Conservation (phyloP, 208 protist genomes). For the Naegleria lovaniensis region DNA sequence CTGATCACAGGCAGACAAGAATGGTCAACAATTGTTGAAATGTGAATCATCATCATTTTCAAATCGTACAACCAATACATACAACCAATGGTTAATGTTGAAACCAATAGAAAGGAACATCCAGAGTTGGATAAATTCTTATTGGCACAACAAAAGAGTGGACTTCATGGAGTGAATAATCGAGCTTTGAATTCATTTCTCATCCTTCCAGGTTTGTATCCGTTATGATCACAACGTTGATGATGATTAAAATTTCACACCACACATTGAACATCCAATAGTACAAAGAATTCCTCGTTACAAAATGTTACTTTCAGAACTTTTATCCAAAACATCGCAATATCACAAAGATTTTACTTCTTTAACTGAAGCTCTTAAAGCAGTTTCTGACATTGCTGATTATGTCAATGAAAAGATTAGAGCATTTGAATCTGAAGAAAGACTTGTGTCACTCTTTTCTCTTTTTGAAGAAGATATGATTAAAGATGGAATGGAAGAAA, state of each 20-base stretch:
- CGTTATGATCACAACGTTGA: too few species aligned
- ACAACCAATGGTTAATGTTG: too few species aligned
- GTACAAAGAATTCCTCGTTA: constrained; percentile 13
- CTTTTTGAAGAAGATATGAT: not conserved
- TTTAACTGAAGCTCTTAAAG: not conserved
- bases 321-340: not conserved
- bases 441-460: not conserved
- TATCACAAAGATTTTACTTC: not conserved
- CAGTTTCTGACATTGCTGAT: not conserved
- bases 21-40: too few species aligned
- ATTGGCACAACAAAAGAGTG: not conserved
- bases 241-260: too few species aligned
- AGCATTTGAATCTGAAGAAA: not conserved
- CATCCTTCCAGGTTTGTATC: not conserved
- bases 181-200: not conserved
- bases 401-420: constrained; percentile 2
- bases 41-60: too few species aligned
- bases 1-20: too few species aligned
- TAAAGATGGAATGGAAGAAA: not conserved
- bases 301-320: not conserved
- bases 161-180: not conserved
- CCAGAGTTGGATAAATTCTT: constrained; percentile 14
- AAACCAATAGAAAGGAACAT: not conserved
- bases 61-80: too few species aligned
- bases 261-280: too few species aligned